Percentiles rank a stretch among this genome's conserved stretches.
Evolutionary conservation across 2,329 filamentous ascomycete genomes (phyloP).

Genomic region (Neonectria neomacrospora): DNA sequence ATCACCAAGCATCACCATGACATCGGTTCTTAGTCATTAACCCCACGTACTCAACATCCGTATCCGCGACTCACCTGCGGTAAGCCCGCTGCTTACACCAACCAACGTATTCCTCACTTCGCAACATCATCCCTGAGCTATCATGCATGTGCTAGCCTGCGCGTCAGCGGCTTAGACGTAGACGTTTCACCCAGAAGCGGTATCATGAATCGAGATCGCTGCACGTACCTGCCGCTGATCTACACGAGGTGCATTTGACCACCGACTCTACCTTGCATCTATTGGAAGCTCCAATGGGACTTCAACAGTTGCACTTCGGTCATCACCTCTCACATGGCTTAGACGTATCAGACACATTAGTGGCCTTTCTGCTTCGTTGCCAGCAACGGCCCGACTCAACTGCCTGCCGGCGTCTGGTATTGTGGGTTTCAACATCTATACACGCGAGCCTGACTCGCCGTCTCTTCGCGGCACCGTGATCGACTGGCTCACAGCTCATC

Average conservation of each 20-base stretch:
- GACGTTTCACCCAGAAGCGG: background rate
- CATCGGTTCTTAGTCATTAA: conserved; percentile 4
- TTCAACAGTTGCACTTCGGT: conserved; percentile 7
- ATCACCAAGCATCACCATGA: background rate
- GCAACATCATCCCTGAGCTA: background rate
- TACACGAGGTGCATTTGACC: background rate
- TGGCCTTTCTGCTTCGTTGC: background rate
- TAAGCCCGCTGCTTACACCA: background rate
- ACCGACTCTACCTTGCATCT: background rate
- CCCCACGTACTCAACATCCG: background rate
- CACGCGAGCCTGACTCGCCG: conserved; percentile 8
- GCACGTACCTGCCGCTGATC: background rate
- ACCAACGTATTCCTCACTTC: background rate
- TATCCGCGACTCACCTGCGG: background rate
- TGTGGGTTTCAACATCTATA: conserved; percentile 16
- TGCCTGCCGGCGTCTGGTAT: background rate
- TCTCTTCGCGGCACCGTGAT: background rate
- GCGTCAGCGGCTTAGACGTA: background rate
- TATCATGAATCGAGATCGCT: conserved; percentile 11
- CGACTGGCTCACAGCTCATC: conserved; percentile 59
- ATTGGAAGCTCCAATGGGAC: background rate
- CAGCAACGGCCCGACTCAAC: conserved; percentile 16
- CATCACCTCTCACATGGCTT: conserved; percentile 19
- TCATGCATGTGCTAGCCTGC: background rate
- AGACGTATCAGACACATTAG: background rate